Conservation (phyloP, 2,329 filamentous ascomycete species). For the Alternaria consortialis region DNA sequence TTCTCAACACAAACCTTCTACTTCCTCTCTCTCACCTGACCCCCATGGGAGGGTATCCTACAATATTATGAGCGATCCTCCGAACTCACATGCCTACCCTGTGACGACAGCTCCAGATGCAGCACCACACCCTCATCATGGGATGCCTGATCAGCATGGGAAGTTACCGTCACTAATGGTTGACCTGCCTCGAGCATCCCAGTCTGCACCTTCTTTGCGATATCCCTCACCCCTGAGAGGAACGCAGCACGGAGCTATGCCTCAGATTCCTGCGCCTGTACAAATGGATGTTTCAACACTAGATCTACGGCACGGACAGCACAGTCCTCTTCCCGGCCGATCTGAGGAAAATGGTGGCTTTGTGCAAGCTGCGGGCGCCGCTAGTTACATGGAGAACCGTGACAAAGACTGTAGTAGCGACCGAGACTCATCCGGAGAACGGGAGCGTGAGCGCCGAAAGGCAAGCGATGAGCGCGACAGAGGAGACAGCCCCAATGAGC, state of each 20-base stretch:
- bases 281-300: slow-evolving; percentile 28
- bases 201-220: no score
- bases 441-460: slow-evolving; percentile 54
- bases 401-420: slow-evolving; percentile 39
- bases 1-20: slow-evolving; percentile 31
- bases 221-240: no score
- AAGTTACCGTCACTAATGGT: no score
- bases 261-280: slow-evolving; percentile 20
- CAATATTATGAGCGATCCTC: background rate
- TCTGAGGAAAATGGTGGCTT: slow-evolving; percentile 17
- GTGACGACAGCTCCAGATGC: no score
- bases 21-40: slow-evolving; percentile 42
- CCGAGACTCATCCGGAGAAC: slow-evolving; percentile 18
- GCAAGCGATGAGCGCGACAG: slow-evolving; percentile 43
- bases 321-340: slow-evolving; percentile 38
- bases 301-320: slow-evolving; percentile 38
- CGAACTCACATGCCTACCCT: no score
- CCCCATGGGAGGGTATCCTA: slow-evolving; percentile 49
- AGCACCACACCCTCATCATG: no score
- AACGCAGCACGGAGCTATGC: no score
- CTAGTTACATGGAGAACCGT: slow-evolving; percentile 40
- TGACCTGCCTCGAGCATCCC: no score
- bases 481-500: slow-evolving; percentile 37
- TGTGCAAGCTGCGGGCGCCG: slow-evolving; percentile 39
- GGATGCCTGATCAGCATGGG: no score